Conservation (phyloP, 768 basidiomycete genomes). For the Boletus rubescentipes region DNA sequence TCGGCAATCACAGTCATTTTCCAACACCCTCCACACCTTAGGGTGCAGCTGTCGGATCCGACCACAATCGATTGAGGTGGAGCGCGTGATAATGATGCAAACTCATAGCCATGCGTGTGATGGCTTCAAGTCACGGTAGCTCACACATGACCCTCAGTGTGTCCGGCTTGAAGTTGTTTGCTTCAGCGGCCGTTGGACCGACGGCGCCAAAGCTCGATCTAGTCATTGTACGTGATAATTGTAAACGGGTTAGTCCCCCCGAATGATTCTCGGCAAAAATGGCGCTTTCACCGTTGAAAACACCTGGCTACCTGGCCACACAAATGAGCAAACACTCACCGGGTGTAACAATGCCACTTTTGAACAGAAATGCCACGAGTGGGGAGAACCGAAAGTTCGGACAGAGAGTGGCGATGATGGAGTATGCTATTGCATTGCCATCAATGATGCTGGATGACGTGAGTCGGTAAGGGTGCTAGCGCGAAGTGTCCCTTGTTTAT, state of each 20-base stretch:
- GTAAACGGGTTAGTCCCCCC: not conserved
- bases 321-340: not conserved
- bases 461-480: not conserved
- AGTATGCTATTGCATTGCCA: not conserved
- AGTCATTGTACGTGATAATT: not conserved
- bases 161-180: not conserved
- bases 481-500: not conserved
- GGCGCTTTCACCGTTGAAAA: not conserved
- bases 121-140: not conserved
- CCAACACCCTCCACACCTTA: not conserved
- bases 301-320: not conserved
- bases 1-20: not conserved
- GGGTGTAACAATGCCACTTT: not conserved
- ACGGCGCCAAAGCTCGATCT: not conserved
- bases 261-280: not conserved
- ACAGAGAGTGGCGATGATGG: not conserved
- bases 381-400: not conserved
- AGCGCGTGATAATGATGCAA: not conserved
- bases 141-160: not conserved
- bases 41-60: not conserved
- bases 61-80: not conserved
- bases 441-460: not conserved
- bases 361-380: not conserved
- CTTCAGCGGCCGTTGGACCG: not conserved
- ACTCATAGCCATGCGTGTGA: not conserved